Percentiles rank a stretch among this genome's conserved stretches.
phyloP scores from a whole-genome alignment of 1,139 yeast species.

The Scheffersomyces segobiensis region DNA sequence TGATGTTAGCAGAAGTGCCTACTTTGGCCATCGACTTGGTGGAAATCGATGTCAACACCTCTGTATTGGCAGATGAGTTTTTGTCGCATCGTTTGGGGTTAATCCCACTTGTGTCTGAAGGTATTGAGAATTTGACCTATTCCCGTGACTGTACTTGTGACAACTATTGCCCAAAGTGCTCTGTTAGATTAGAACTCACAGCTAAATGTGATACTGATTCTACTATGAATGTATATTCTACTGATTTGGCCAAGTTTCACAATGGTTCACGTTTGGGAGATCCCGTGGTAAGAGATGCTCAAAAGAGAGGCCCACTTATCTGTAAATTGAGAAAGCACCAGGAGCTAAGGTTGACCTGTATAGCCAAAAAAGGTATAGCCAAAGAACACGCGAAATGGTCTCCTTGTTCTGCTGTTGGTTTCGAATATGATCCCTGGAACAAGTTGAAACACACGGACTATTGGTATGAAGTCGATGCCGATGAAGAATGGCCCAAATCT shows the following conservation, averaged over 20 bases:
- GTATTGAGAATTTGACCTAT: slow-evolving; percentile 76
- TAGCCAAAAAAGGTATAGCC: slow-evolving; percentile 97
- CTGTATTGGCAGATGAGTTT: slow-evolving; percentile 96
- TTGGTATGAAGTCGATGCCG: slow-evolving; percentile 93
- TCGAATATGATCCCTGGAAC: slow-evolving; percentile 99
- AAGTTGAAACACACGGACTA: slow-evolving; percentile 92
- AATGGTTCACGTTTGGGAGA: slow-evolving; percentile 62
- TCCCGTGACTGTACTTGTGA: slow-evolving; percentile 97
- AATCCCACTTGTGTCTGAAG: slow-evolving; percentile 82
- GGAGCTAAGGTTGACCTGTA: slow-evolving; percentile 83
- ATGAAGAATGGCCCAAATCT: slow-evolving; percentile 89
- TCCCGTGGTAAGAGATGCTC: slow-evolving; percentile 81
- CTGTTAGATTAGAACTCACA: slow-evolving; percentile 80
- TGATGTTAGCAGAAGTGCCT: slow-evolving; percentile 95
- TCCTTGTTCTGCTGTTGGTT: slow-evolving; percentile 95
- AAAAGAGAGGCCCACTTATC: slow-evolving; percentile 78
- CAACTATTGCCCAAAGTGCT: slow-evolving; percentile 93
- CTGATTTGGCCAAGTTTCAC: slow-evolving; percentile 66
- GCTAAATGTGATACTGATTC: slow-evolving; percentile 89
- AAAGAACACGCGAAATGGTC: slow-evolving; percentile 99
- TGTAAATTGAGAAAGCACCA: slow-evolving; percentile 93
- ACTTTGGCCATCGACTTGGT: slow-evolving; percentile 94
- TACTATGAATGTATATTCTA: slow-evolving; percentile 86
- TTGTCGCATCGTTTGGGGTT: slow-evolving; percentile 91
- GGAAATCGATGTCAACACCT: slow-evolving; percentile 88